Percentiles rank a stretch among this genome's conserved stretches.
Conservation (phyloP, 176 grass and related monocot genomes). For the Thalia dealbata region DNA sequence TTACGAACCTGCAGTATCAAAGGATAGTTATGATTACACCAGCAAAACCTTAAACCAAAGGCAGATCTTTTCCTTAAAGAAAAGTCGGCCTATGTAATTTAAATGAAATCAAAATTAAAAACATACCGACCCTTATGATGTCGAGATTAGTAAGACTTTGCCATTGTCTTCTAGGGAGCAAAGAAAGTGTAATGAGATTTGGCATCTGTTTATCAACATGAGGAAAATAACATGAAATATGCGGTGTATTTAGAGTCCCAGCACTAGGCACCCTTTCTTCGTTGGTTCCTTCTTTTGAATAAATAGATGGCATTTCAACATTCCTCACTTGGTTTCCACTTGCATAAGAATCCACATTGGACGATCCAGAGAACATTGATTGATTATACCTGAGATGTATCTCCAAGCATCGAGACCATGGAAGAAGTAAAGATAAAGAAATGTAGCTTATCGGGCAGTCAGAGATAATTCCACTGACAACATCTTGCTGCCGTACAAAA, state of each 20-base stretch:
- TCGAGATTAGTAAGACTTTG: slow-evolving; percentile 94
- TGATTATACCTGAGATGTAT: slow-evolving; percentile 68
- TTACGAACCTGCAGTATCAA: slow-evolving; percentile 53
- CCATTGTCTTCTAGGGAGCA: slow-evolving; percentile 97
- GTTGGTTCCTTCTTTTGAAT: slow-evolving; percentile 34
- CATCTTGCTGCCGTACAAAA: too few relatives aligned
- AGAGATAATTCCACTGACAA: too few relatives aligned
- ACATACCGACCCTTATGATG: slow-evolving; percentile 75
- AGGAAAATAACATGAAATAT: slow-evolving; percentile 26
- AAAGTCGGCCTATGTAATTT: neutral
- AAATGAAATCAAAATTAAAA: slow-evolving; percentile 8
- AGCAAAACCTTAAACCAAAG: neutral
- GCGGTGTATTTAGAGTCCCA: slow-evolving; percentile 32
- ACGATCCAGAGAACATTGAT: slow-evolving; percentile 57
- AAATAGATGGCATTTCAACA: slow-evolving; percentile 58
- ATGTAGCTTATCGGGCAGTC: neutral
- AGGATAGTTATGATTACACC: neutral
- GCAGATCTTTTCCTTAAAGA: neutral
- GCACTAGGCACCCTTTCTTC: slow-evolving; percentile 32
- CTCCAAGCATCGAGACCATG: slow-evolving; percentile 8
- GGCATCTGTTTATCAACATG: slow-evolving; percentile 62
- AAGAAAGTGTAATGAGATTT: slow-evolving; percentile 83
- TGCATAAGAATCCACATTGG: slow-evolving; percentile 54
- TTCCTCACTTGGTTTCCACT: slow-evolving; percentile 55
- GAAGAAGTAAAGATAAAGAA: neutral